phyloP scores from a whole-genome alignment of 2,329 filamentous ascomycete genomes.

The Colletotrichum sp. region DNA sequence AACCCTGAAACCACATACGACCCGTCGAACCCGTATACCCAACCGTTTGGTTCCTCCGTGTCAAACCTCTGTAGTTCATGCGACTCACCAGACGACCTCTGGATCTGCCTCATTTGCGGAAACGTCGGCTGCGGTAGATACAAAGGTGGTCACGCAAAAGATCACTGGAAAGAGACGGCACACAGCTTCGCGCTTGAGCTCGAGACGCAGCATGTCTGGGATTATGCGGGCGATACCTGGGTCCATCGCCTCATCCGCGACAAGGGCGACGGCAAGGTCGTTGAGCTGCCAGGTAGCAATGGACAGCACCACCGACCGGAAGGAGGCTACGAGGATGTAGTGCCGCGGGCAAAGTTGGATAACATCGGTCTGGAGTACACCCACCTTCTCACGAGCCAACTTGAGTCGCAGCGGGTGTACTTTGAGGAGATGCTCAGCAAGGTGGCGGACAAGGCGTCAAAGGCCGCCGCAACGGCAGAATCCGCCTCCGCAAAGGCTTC shows the following conservation, averaged over 20 bases:
- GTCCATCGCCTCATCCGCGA: slow-evolving; percentile 94
- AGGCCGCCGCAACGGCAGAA: slow-evolving; percentile 72
- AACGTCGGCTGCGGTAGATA: slow-evolving; percentile 94
- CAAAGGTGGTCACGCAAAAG: slow-evolving; percentile 90
- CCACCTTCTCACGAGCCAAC: slow-evolving; percentile 87
- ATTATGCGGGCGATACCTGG: slow-evolving; percentile 94
- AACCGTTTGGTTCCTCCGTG: slow-evolving; percentile 62
- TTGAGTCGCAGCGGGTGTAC: slow-evolving; percentile 91
- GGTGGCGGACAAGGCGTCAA: slow-evolving; percentile 85
- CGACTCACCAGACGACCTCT: slow-evolving; percentile 81
- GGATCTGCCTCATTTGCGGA: slow-evolving; percentile 95
- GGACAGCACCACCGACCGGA: slow-evolving; percentile 22
- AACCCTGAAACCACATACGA: slow-evolving; percentile 50
- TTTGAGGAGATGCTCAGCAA: slow-evolving; percentile 93
- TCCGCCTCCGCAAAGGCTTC: slow-evolving; percentile 58
- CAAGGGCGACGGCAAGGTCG: slow-evolving; percentile 89
- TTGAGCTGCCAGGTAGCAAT: slow-evolving; percentile 77
- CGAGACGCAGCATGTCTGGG: slow-evolving; percentile 94
- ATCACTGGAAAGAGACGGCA: slow-evolving; percentile 87
- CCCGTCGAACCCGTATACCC: slow-evolving; percentile 52
- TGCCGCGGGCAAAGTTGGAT: slow-evolving; percentile 71
- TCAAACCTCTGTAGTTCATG: slow-evolving; percentile 83
- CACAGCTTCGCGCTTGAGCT: slow-evolving; percentile 95
- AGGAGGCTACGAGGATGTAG: slow-evolving; percentile 65
- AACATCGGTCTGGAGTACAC: slow-evolving; percentile 94